Evolutionary conservation across 345 rosid species (phyloP).

Genomic region (Eucalyptus tenuipes): DNA sequence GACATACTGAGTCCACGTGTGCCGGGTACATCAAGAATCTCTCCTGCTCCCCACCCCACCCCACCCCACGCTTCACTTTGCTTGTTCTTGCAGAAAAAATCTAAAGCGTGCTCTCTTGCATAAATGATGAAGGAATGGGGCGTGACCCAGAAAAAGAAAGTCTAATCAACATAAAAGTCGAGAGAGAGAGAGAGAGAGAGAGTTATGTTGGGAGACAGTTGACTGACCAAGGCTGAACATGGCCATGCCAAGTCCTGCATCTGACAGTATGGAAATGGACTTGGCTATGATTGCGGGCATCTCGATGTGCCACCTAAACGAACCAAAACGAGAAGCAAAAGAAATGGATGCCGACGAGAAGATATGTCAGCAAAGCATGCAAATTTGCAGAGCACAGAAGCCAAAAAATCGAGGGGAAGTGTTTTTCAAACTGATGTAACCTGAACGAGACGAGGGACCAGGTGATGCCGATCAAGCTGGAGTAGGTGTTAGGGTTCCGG

Average conservation of each 20-base stretch:
- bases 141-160: conserved; percentile 18
- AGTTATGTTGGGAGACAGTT: neutral
- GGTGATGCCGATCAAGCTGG: conserved; percentile 82
- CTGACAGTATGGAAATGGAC: conserved; percentile 98
- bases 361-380: neutral
- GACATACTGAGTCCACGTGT: neutral
- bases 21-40: neutral
- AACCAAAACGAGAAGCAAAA: neutral
- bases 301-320: conserved; percentile 68
- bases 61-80: neutral
- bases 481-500: conserved; percentile 92
- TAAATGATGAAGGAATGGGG: neutral
- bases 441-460: conserved; percentile 87
- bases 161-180: neutral
- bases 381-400: neutral
- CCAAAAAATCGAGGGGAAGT: neutral
- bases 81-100: conserved; percentile 2
- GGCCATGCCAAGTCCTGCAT: conserved; percentile 99
- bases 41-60: neutral
- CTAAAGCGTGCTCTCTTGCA: neutral
- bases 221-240: conserved; percentile 99
- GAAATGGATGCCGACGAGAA: neutral
- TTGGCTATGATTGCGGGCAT: conserved; percentile 94
- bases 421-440: conserved; percentile 1
- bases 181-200: neutral